Evolutionary conservation across 169 alveolate species (phyloP).

Genomic region (Plasmodium gallinaceum): DNA sequence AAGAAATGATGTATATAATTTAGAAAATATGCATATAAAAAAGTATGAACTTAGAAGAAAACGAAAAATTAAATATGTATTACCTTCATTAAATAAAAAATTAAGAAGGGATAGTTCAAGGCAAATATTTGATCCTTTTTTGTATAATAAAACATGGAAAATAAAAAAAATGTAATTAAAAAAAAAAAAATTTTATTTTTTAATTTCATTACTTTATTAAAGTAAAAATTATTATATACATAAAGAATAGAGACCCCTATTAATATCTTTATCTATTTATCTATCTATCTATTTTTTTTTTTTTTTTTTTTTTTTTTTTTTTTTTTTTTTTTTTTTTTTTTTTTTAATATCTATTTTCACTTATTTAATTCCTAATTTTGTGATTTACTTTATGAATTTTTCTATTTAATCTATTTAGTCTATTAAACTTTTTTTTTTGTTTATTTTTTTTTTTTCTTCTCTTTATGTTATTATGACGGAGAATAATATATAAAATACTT

Average conservation of each 20-base stretch:
- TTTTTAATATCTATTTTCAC: neutral
- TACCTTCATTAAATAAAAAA: slow-evolving; percentile 58
- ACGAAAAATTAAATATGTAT: slow-evolving; percentile 41
- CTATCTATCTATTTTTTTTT: neutral
- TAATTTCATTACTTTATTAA: too few relatives aligned
- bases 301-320: neutral
- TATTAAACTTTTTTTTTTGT: neutral
- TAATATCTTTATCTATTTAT: neutral
- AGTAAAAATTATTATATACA: neutral
- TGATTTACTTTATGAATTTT: neutral
- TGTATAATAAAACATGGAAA: slow-evolving; percentile 57
- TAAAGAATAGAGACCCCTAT: neutral
- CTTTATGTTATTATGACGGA: neutral
- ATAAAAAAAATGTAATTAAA: slow-evolving; percentile 30
- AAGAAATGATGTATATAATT: neutral
- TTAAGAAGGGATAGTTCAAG: slow-evolving; percentile 67
- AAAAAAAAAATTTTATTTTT: neutral
- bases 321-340: neutral
- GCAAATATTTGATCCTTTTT: slow-evolving; percentile 60
- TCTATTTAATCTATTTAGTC: neutral
- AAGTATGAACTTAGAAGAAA: slow-evolving; percentile 55
- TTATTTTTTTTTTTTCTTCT: neutral
- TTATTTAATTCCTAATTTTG: neutral
- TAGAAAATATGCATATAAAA: slow-evolving; percentile 15
- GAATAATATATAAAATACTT: neutral